phyloP scores from a whole-genome alignment of 2,329 filamentous ascomycete species.

The Aspergillus calidoustus region DNA sequence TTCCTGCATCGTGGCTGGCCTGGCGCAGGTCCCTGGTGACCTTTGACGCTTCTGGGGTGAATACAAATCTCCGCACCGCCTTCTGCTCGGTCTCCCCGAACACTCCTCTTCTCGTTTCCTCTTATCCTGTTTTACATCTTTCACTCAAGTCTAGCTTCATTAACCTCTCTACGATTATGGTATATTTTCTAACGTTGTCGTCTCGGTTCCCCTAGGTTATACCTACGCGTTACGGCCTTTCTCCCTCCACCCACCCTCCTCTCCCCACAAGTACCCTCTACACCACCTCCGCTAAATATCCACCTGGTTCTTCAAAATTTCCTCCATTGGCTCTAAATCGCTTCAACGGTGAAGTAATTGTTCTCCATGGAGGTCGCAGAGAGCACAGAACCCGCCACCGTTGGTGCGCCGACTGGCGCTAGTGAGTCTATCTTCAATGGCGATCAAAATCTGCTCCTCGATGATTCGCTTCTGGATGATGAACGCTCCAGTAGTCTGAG shows the following conservation, averaged over 20 bases:
- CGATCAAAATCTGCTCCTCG: constrained; percentile 39
- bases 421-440: constrained; percentile 43
- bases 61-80: constrained; percentile 49
- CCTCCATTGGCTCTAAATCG: constrained; percentile 11
- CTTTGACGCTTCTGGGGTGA: constrained; percentile 35
- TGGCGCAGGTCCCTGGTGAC: constrained; percentile 30
- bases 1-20: constrained; percentile 16
- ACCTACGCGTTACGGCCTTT: constrained; percentile 20
- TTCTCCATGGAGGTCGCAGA: constrained; percentile 47
- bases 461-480: constrained; percentile 61
- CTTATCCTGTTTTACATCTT: background rate
- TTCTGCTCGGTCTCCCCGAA: constrained; percentile 33
- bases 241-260: constrained; percentile 11
- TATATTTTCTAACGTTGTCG: constrained; percentile 30
- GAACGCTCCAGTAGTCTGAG: constrained; percentile 88
- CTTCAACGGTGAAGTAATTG: constrained; percentile 6
- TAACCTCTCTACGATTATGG: constrained; percentile 1
- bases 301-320: constrained; percentile 3
- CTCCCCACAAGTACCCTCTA: constrained; percentile 26
- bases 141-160: background rate
- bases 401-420: constrained; percentile 39
- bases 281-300: constrained; percentile 21
- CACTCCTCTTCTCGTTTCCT: constrained; percentile 16
- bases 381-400: constrained; percentile 40
- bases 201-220: constrained; percentile 27